These are phyloP conservation scores for Jamesozyma jinghongensis DNA, from an alignment of 805 yeast genomes.

Conservation along the genomic window DNA sequence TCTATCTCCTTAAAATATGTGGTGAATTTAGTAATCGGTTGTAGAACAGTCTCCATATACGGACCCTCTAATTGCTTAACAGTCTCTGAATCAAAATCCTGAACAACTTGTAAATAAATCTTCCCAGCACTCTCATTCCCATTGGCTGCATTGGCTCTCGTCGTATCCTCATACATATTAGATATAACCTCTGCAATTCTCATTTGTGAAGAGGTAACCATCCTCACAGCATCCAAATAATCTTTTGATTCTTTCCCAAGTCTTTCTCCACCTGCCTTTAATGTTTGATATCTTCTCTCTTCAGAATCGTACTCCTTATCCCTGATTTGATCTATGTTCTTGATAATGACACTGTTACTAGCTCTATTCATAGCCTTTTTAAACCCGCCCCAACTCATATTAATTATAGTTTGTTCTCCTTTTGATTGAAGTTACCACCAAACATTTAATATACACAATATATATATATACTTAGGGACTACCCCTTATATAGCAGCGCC, in stretches of 20 bases:
- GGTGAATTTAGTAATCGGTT: constrained; percentile 62
- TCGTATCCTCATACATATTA: constrained; percentile 56
- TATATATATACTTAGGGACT: too few species aligned
- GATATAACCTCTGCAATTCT: constrained; percentile 74
- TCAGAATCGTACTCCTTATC: constrained; percentile 80
- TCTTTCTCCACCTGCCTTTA: constrained; percentile 58
- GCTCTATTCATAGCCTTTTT: constrained; percentile 93
- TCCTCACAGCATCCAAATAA: constrained; percentile 66
- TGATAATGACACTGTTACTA: constrained; percentile 59
- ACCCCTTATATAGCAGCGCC: too few species aligned
- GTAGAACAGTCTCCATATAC: constrained; percentile 72
- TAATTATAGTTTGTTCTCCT: too few species aligned
- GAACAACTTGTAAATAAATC: constrained; percentile 58
- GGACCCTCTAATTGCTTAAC: constrained; percentile 77
- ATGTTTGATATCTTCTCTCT: constrained; percentile 73
- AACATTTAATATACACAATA: too few species aligned
- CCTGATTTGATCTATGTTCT: constrained; percentile 56
- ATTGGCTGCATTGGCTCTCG: constrained; percentile 41
- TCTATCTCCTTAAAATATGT: constrained; percentile 63
- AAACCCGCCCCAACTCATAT: constrained; percentile 94
- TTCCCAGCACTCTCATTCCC: constrained; percentile 48
- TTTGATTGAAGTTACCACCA: too few species aligned
- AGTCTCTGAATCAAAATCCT: constrained; percentile 68
- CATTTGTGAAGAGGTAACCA: constrained; percentile 74
- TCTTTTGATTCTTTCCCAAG: constrained; percentile 70